phyloP scores from a whole-genome alignment of 768 basidiomycete genomes.

The Tylopilus sp. region DNA sequence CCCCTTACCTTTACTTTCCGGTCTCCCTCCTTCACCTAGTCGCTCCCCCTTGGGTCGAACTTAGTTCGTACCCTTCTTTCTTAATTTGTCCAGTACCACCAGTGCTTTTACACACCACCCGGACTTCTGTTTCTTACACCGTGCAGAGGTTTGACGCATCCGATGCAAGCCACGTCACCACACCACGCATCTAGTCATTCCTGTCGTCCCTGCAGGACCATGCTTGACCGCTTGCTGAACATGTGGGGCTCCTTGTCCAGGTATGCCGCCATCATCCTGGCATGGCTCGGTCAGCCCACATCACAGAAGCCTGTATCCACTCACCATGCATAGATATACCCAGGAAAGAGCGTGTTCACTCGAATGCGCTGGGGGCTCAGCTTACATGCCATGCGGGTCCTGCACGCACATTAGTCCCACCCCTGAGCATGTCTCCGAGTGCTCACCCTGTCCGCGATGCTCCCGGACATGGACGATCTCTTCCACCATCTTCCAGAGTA shows the following conservation, averaged over 20 bases:
- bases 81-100: no score
- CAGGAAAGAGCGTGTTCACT: conserved; percentile 74
- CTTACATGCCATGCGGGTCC: conserved; percentile 84
- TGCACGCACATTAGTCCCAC: conserved; percentile 20
- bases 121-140: no score
- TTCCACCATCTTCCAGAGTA: conserved; percentile 53
- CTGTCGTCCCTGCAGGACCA: conserved; percentile 69
- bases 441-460: conserved; percentile 66
- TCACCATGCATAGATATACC: conserved; percentile 70
- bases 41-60: no score
- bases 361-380: conserved; percentile 63
- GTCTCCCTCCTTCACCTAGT: no score
- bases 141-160: conserved; percentile 79
- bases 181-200: conserved; percentile 70
- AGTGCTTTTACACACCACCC: no score
- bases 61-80: no score
- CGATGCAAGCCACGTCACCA: conserved; percentile 66
- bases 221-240: conserved; percentile 59
- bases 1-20: no score
- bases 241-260: conserved; percentile 63
- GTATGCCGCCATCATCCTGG: conserved; percentile 74
- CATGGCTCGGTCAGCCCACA: conserved; percentile 4
- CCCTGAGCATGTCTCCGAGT: rapidly evolving
- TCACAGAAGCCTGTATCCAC: conserved; percentile 27
- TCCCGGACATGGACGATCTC: conserved; percentile 63